Evolutionary conservation across 805 yeast genomes (phyloP), one percentile per base, ranked within the genome.

Genomic region (Candida nemodendra): DNA sequence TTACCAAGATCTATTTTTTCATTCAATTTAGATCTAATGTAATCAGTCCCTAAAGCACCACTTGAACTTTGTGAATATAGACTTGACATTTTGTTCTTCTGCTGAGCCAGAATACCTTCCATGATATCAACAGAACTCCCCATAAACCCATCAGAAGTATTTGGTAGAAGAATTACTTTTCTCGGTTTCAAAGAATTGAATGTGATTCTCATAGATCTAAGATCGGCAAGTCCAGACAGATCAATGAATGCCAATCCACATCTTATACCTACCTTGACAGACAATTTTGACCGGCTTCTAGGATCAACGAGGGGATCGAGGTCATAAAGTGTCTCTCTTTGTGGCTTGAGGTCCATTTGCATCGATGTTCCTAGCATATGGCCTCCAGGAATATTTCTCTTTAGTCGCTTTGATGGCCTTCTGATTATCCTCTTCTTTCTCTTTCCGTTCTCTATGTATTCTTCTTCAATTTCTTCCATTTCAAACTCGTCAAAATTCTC

Each of bases 231-330:
- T 15, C 96, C 96, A 12, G 89, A 76, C 31, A 90, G 68, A 56
- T 91, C 97, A 39, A 91, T 76, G 55, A 68, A 88, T 2, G 85
- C 74, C 6, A 90, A 61, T 1, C 81, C 83, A 61, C 96, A 89
- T 41, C 81, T 67, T 4, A 87, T 65, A 4, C 65, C 65, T 9
- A 82, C 58, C 14, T 36, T 45, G 8, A 35, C 17, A 1, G 32
- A 14, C 11, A 24, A 29, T 13, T 36, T 30, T 4, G 38, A 23
- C 18, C 57, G 44, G 4, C 39, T 26, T 15, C 47, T 44, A 2
- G 62, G 62, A 33, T 56, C 48, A 18, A 37, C 40, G 2, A 45
- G 35, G 7, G 62, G 48, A 30, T 57, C 60, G 27, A 56, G 30
- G 17, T 50, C 44, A 35, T 44, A 53, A 11, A 48, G 31, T 1